phyloP scores from a whole-genome alignment of 2,329 filamentous ascomycete species.

The Talaromyces piceae region DNA sequence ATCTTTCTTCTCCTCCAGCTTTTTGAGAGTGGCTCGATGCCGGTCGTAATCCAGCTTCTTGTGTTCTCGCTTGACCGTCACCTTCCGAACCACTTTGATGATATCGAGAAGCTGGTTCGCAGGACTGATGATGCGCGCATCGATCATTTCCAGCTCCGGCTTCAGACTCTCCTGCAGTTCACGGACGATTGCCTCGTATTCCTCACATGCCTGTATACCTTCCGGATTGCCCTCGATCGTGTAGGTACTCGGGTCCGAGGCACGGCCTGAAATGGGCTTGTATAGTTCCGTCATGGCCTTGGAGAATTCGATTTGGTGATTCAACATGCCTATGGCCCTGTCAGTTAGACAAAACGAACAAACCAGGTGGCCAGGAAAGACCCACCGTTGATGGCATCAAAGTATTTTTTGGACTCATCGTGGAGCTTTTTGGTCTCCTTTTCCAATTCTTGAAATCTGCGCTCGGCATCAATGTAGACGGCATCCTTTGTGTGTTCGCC shows the following conservation, averaged over 20 bases:
- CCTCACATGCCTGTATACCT: constrained; percentile 89
- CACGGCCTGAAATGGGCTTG: constrained; percentile 91
- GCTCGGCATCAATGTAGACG: constrained; percentile 89
- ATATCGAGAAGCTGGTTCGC: constrained; percentile 90
- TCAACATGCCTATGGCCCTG: constrained; percentile 67
- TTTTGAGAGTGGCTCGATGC: constrained; percentile 75
- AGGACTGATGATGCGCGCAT: constrained; percentile 79
- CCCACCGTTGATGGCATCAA: constrained; percentile 83
- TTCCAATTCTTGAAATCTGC: constrained; percentile 89
- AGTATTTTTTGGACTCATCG: constrained; percentile 96
- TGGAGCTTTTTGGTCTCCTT: constrained; percentile 93
- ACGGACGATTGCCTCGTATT: constrained; percentile 86
- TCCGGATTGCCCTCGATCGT: constrained; percentile 80
- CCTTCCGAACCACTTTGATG: constrained; percentile 91
- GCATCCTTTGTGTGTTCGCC: constrained; percentile 93
- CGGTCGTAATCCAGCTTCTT: constrained; percentile 96
- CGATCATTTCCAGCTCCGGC: constrained; percentile 97
- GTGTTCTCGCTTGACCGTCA: constrained; percentile 82
- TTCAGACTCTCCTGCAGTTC: constrained; percentile 82
- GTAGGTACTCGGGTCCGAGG: constrained; percentile 84
- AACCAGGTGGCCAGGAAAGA: constrained; percentile 2
- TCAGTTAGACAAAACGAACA: constrained; percentile 4
- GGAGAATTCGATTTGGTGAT: constrained; percentile 96
- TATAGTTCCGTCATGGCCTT: constrained; percentile 94
- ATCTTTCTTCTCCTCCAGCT: constrained; percentile 95